Base-by-base conservation (phyloP, 1,284 basidiomycete genomes). In the Apiotrichum porosum region DNA sequence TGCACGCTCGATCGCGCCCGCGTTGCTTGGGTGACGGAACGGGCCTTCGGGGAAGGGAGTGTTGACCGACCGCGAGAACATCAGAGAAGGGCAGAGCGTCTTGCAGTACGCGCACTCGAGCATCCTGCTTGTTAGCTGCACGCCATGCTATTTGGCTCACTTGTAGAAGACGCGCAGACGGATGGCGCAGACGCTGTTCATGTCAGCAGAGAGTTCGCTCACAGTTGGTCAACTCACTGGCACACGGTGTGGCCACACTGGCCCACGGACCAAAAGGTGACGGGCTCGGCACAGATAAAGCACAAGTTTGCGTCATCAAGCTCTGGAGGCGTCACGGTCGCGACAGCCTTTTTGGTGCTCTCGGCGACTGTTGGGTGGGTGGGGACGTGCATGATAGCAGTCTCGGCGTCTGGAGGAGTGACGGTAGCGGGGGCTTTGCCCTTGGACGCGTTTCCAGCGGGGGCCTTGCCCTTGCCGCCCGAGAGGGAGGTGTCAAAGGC, bases 71-170 rank as follows among this genome's bases (percentile, higher is more conserved):
- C 76, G 72, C 0, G 90, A 93, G 70, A 94, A 95, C 52, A 94
- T 82, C 22, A 95, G 80, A 1, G 81, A 80, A 1, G 81, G 78
- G 73, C 92, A 86, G 4, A 85, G 80, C 61, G 85, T 84, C 86
- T 97, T 98, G 80, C 95, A 98, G 69, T 95, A 95, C 2, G 93
- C 91, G 71, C 94, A 98, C 14, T 94, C 88, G 47, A 75, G 75
- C 67, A 86, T 88, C 76, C 71, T 73, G 42, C 14, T 9, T 9
- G 28, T 28, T 9, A 18, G 33, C 17, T 17, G 40, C 18, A 23
- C 26, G 19, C 10, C 23, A 10, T 4, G n/a, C 28, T 24, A 31
- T 23, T 35, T 36, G 14, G 23, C 15, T 6, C 40, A 73, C 70
- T 97, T 97, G 79, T 97, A 98, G 49, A 98, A 78, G 1, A 90